A percentile compares a stretch with the other conserved stretches of the same genome.
These are phyloP conservation scores for Ophioceras dolichostomum DNA, from an alignment of 2,329 filamentous ascomycete species.

Conservation along the genomic window DNA sequence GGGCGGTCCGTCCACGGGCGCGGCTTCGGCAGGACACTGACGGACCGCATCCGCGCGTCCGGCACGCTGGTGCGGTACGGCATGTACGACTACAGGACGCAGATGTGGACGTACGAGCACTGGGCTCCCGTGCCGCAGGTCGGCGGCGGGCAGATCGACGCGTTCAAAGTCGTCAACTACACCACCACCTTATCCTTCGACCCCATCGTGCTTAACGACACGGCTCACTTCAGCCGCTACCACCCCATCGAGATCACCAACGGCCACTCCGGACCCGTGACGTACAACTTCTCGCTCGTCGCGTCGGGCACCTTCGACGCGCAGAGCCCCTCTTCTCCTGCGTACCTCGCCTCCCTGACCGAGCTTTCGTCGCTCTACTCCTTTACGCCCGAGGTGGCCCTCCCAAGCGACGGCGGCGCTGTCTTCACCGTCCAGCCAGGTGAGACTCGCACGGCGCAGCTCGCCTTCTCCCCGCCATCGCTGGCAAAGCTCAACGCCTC, in stretches of 20 bases:
- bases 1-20: constrained; percentile 17
- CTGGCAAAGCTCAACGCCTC: constrained; percentile 9
- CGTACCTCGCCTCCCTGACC: constrained; percentile 3
- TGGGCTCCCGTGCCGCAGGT: constrained; percentile 7
- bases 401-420: constrained; percentile 5
- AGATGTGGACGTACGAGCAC: constrained; percentile 9
- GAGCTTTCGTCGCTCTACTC: neutral
- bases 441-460: constrained; percentile 11
- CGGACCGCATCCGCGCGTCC: constrained; percentile 17
- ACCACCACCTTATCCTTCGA: constrained; percentile 20
- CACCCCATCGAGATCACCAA: constrained; percentile 20
- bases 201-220: constrained; percentile 29
- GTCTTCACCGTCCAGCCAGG: constrained; percentile 12
- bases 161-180: constrained; percentile 24
- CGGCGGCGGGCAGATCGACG: constrained; percentile 17
- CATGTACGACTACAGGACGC: constrained; percentile 5
- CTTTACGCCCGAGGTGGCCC: neutral
- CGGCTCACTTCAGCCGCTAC: constrained; percentile 19
- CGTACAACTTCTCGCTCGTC: constrained; percentile 17
- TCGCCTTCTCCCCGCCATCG: constrained; percentile 14
- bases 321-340: constrained; percentile 4
- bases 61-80: constrained; percentile 6
- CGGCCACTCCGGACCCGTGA: constrained; percentile 18
- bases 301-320: constrained; percentile 23
- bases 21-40: constrained; percentile 13